Conservation (phyloP, 2,329 filamentous ascomycete genomes). For the Calonectria naviculata region DNA sequence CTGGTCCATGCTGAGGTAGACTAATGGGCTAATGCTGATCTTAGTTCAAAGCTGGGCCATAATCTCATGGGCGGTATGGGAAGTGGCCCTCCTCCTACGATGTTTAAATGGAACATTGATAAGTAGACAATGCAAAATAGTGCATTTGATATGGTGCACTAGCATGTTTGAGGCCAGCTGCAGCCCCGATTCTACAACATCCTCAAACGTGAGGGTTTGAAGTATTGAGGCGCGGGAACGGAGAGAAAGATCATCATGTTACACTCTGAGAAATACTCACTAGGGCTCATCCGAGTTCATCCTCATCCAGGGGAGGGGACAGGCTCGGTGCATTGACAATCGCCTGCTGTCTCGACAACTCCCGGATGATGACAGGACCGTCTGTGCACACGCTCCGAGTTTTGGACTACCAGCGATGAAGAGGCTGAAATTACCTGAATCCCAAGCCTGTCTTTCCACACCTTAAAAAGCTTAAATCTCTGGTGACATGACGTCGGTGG, state of each 20-base stretch:
- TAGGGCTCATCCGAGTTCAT: neutral
- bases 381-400: neutral
- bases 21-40: neutral
- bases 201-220: neutral
- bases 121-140: neutral
- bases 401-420: neutral
- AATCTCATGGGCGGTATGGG: neutral
- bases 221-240: neutral
- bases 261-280: too few relatives aligned
- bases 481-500: neutral
- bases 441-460: neutral
- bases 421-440: neutral
- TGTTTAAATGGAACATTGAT: neutral
- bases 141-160: neutral
- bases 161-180: neutral
- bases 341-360: neutral
- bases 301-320: too few relatives aligned
- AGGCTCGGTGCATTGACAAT: neutral
- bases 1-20: neutral
- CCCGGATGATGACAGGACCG: neutral
- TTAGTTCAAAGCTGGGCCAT: neutral
- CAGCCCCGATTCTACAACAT: neutral
- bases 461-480: neutral
- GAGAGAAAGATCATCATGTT: too few relatives aligned
- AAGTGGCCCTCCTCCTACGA: neutral